Percentiles rank a stretch among this genome's conserved stretches.
Evolutionary conservation across 1,284 basidiomycete genomes (phyloP).

Genomic region (Takashimella koratensis): DNA sequence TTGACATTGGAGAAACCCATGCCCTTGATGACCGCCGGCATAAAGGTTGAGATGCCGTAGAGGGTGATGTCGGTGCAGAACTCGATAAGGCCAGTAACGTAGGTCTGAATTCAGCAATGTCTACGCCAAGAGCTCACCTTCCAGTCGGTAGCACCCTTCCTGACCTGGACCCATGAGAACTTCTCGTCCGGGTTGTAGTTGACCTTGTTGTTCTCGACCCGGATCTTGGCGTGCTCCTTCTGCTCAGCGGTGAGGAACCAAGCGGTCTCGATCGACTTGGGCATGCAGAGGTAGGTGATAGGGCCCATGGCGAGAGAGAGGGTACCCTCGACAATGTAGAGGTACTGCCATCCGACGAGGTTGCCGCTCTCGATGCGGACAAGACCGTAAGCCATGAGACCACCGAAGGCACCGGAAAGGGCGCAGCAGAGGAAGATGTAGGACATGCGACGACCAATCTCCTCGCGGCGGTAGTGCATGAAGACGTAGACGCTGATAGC

Average conservation of each 20-base stretch:
- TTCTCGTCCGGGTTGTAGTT: constrained; percentile 22
- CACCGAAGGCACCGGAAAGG: constrained; percentile 29
- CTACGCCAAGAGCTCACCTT: constrained; percentile 7
- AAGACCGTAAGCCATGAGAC: constrained; percentile 32
- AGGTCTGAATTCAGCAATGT: constrained; percentile 11
- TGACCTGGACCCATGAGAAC: constrained; percentile 28
- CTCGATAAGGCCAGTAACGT: constrained; percentile 20
- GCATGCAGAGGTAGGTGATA: constrained; percentile 16
- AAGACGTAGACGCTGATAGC: constrained; percentile 10
- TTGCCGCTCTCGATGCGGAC: constrained; percentile 17
- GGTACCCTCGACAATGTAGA: constrained; percentile 24
- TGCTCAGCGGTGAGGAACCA: constrained; percentile 28
- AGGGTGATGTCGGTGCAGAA: constrained; percentile 24
- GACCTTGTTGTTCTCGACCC: constrained; percentile 21
- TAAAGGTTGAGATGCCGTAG: constrained; percentile 17
- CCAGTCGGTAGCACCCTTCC: constrained; percentile 17
- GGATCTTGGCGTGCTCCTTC: constrained; percentile 11
- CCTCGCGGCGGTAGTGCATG: constrained; percentile 20
- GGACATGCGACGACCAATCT: constrained; percentile 16
- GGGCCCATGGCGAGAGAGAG: constrained; percentile 18
- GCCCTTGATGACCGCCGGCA: constrained; percentile 22
- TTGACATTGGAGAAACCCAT: constrained; percentile 25
- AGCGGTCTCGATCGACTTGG: constrained; percentile 14
- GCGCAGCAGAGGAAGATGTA: constrained; percentile 30
- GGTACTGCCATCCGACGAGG: constrained; percentile 21